Base-by-base conservation (phyloP, 2,329 filamentous ascomycete genomes). In the Cercospora brassicicola region DNA sequence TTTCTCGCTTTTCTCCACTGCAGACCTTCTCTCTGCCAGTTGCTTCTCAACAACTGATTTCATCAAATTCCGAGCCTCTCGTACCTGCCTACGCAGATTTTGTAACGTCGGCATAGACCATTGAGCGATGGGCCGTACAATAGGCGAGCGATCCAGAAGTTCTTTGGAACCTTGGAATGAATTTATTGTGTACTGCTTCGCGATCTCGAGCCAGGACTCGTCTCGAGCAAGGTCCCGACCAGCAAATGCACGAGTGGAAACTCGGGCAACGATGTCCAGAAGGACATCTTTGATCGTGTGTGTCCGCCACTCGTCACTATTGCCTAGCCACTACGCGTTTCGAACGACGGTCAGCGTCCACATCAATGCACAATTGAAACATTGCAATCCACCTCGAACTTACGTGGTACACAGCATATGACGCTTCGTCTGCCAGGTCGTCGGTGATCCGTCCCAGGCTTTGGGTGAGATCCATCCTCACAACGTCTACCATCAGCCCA, bases 381-480 rank as follows among this genome's bases (percentile, higher is more conserved):
- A 42, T 42, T n/a, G 36, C 15, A 8, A n/a, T n/a, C 15, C 36
- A 9, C 36, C 36, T 42, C 15, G 7, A n/a, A 42, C 36, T 42
- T 42, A 42, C 36, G 15, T 42, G 36, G 36, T 42, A 15, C 15
- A 42, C 36, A 42, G 36, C 36, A 42, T 42, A 42, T 42, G 36
- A 42, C 7, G 36, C 36, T 42, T 42, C 36, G 36, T 42, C 36
- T n/a, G 36, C 36, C 6, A 42, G 36, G 15, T 42, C 15, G 3
- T 42, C 5, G 36, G 36, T n/a, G 9, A 42, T 42, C 2, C 36
- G 36, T 2, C 36, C 36, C 36, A 42, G 0, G 36, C 36, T 42
- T n/a, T 75, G 74, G 4, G 73, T 76, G 4, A 76, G 64, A 48
- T 75, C 73, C 13, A 71, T 20, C 20, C 59, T 30, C 9, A 66